These are phyloP conservation scores for Blastomyces gilchristii DNA, from an alignment of 2,329 filamentous ascomycete species.

Conservation along the genomic window DNA sequence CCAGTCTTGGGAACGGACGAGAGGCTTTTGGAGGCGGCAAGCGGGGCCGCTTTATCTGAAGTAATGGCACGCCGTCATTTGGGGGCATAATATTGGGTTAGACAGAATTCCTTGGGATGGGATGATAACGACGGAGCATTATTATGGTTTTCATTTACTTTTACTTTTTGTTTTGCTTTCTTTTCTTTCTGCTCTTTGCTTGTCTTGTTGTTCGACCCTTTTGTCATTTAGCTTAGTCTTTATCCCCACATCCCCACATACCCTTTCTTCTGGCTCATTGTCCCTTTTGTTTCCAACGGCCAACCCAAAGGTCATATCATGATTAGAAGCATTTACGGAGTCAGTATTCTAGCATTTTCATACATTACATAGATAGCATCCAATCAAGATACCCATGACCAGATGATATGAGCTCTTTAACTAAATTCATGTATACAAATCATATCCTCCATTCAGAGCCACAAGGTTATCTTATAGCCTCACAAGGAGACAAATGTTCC, in stretches of 20 bases:
- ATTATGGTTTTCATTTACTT: slow-evolving; percentile 11
- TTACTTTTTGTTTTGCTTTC: slow-evolving; percentile 16
- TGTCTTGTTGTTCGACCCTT: not conserved
- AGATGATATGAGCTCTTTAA: not conserved
- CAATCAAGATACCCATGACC: slow-evolving; percentile 14
- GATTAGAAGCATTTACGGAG: slow-evolving; percentile 8
- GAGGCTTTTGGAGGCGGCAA: slow-evolving; percentile 40
- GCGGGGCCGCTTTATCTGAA: slow-evolving; percentile 36
- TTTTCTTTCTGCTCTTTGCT: not conserved
- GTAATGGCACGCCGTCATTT: slow-evolving; percentile 12
- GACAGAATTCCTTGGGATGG: not conserved
- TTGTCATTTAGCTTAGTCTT: not conserved
- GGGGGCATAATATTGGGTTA: not conserved
- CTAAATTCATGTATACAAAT: not conserved
- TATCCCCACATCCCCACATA: not conserved
- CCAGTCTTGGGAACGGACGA: slow-evolving; percentile 33
- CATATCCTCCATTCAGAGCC: not conserved
- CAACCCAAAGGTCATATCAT: not conserved
- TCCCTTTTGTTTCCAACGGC: slow-evolving; percentile 10
- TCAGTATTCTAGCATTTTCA: slow-evolving; percentile 11
- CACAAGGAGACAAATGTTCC: not conserved
- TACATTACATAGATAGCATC: slow-evolving; percentile 13
- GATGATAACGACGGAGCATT: slow-evolving; percentile 1
- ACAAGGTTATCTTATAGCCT: not conserved
- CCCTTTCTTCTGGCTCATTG: not conserved